Evolutionary conservation across 75 land plant genomes (phyloP), one percentile per base, ranked within the genome.

Genomic region (Cupressus sempervirens): DNA sequence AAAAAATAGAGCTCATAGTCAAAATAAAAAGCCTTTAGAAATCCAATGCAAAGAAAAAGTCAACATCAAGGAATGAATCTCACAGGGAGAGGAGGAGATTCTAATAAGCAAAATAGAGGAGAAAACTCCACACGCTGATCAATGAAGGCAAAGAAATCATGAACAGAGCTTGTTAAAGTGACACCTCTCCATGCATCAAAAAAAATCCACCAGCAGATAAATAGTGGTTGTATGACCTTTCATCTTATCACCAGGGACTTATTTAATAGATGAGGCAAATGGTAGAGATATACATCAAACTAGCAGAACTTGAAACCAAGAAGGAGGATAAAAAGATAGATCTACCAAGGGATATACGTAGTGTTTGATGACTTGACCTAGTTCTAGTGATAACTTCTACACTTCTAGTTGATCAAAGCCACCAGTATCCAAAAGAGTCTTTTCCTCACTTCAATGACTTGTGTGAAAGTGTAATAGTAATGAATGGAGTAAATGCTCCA

Each of bases 401-500:
- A 23, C 77, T 97, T 85, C 98, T 94, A 80, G 91, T 96, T 77
- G 96, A 95, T 80, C 95, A 87, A 34, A 90, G 89, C 85, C 92
- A 95, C 62, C 90, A 91, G 40, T 97, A 97, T 86, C 83, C 46
- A 32, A 90, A 89, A 86, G 99, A 96, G 73, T 88, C 93, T 68
- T 97, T 97, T 79, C 96, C 98, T 16, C 89, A 92, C 87, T 97
- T 91, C 90, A 92, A 87, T 87, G 95, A 96, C 15, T 85, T 97
- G 26, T 83, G 87, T 20, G 99, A 97, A 84, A 88, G 92, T 43
- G 81, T 96, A 50, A 87, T 84, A 85, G 86, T 98, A 38, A 98
- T 98, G 99, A 96, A 94, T 90, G 99, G 99, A 34, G 92, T 98
- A 84, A 98, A 98, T 91, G 95, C 97, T 79, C 99, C 99, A 75